Evolutionary conservation across 768 basidiomycete species (phyloP).

Genomic region (Rhodotorula graminis): DNA sequence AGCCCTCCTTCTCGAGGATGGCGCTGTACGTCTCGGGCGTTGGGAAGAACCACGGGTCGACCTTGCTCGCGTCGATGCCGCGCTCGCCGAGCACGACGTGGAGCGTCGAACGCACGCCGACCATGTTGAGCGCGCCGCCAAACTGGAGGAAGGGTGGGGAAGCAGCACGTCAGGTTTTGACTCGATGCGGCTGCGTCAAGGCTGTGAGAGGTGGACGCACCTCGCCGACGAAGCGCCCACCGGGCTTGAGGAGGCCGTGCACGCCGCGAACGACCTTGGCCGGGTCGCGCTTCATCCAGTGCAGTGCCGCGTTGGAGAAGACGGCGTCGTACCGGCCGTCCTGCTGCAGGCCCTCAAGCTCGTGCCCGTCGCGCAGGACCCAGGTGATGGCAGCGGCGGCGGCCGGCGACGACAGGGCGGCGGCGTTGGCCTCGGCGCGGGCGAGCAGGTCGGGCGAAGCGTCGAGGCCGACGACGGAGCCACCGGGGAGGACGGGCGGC

Average conservation of each 20-base stretch:
- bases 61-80: conserved; percentile 57
- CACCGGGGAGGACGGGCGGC: conserved; percentile 53
- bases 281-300: conserved; percentile 80
- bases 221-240: conserved; percentile 69
- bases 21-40: conserved; percentile 62
- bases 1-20: conserved; percentile 59
- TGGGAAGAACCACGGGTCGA: conserved; percentile 85
- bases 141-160: conserved; percentile 9
- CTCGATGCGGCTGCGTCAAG: background rate
- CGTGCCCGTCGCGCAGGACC: conserved; percentile 24
- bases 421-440: conserved; percentile 54
- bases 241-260: conserved; percentile 61
- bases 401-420: background rate
- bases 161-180: background rate
- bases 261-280: conserved; percentile 60
- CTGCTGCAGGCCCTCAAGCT: conserved; percentile 9
- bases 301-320: conserved; percentile 73
- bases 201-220: conserved; percentile 54
- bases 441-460: conserved; percentile 59
- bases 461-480: conserved; percentile 66
- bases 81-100: conserved; percentile 55
- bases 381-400: background rate
- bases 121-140: conserved; percentile 44
- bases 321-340: conserved; percentile 61
- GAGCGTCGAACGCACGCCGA: conserved; percentile 59